Percentiles rank a stretch among this genome's conserved stretches.
Evolutionary conservation across 805 yeast species (phyloP).

Genomic region (Blastobotrys americana): DNA sequence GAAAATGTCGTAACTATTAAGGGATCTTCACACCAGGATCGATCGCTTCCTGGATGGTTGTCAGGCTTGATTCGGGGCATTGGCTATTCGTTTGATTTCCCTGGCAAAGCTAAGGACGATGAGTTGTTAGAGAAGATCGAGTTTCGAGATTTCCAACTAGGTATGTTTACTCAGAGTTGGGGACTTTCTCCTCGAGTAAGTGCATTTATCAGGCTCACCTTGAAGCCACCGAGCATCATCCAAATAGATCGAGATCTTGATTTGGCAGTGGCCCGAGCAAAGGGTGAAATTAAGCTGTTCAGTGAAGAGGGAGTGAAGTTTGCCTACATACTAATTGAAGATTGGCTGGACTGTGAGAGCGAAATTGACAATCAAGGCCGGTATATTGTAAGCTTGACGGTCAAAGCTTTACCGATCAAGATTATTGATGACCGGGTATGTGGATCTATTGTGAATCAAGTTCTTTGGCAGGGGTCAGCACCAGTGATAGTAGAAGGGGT

Average conservation of each 20-base stretch:
- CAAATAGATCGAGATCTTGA: constrained; percentile 19
- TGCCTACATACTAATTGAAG: constrained; percentile 37
- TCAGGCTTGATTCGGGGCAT: constrained; percentile 10
- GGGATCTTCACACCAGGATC: constrained; percentile 14
- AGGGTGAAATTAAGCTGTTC: constrained; percentile 38
- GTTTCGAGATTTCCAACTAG: constrained; percentile 22
- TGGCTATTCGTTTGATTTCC: constrained; percentile 13
- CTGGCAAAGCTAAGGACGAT: constrained; percentile 22
- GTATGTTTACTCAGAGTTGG: constrained; percentile 9
- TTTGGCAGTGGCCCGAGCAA: constrained; percentile 32
- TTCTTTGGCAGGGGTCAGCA: constrained; percentile 37
- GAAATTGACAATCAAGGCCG: constrained; percentile 16
- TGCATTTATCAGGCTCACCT: constrained; percentile 23
- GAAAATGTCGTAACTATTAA: constrained; percentile 16
- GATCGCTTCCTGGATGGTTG: constrained; percentile 17
- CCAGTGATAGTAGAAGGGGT: constrained; percentile 32
- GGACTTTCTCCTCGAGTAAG: constrained; percentile 19
- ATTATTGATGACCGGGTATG: constrained; percentile 38
- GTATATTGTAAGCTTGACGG: constrained; percentile 34
- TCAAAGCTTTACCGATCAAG: constrained; percentile 38
- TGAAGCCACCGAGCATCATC: constrained; percentile 22
- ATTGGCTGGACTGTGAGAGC: constrained; percentile 40
- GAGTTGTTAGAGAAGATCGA: constrained; percentile 24
- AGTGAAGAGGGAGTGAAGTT: constrained; percentile 35
- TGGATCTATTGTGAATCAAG: constrained; percentile 37